Percentiles rank a stretch among this genome's conserved stretches.
Conservation (phyloP, 2,329 filamentous ascomycete genomes). For the Penicillium sp. region DNA sequence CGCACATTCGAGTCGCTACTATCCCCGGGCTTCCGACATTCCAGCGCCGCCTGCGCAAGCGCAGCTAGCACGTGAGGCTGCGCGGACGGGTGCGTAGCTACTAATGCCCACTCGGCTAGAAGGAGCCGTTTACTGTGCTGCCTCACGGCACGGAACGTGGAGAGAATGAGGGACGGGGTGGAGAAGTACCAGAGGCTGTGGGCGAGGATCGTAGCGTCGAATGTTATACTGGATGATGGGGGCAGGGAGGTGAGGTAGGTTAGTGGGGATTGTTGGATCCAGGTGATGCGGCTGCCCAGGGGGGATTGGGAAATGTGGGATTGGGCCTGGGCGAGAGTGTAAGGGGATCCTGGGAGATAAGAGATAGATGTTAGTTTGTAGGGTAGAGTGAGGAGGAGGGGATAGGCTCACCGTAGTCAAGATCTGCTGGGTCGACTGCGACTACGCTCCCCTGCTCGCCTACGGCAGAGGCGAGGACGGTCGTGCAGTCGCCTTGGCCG, state of each 20-base stretch:
- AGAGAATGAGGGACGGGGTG: slow-evolving; percentile 28
- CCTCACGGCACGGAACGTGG: slow-evolving; percentile 34
- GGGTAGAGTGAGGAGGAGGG: too few relatives aligned
- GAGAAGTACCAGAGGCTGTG: slow-evolving; percentile 51
- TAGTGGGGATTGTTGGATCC: slow-evolving; percentile 15
- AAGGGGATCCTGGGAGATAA: too few relatives aligned
- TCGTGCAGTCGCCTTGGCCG: slow-evolving; percentile 52
- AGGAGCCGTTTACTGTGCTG: slow-evolving; percentile 27
- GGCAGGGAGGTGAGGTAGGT: slow-evolving; percentile 44
- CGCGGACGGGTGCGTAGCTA: slow-evolving; percentile 35
- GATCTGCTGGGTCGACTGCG: slow-evolving; percentile 46
- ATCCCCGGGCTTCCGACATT: slow-evolving; percentile 19
- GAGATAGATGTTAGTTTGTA: too few relatives aligned
- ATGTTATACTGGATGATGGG: too few relatives aligned
- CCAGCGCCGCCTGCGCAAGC: slow-evolving; percentile 39
- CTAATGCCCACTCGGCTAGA: slow-evolving; percentile 43
- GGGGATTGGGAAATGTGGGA: slow-evolving; percentile 7
- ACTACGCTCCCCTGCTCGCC: slow-evolving; percentile 41
- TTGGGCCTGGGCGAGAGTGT: slow-evolving; percentile 13
- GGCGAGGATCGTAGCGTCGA: slow-evolving; percentile 21
- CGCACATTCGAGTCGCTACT: slow-evolving; percentile 44
- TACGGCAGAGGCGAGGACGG: slow-evolving; percentile 45
- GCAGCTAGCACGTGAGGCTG: slow-evolving; percentile 46
- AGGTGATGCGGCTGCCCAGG: slow-evolving; percentile 9
- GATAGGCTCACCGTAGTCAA: slow-evolving; percentile 45